Evolutionary conservation across 2,329 filamentous ascomycete species (phyloP).

Genomic region (Hypoxylon sp.): DNA sequence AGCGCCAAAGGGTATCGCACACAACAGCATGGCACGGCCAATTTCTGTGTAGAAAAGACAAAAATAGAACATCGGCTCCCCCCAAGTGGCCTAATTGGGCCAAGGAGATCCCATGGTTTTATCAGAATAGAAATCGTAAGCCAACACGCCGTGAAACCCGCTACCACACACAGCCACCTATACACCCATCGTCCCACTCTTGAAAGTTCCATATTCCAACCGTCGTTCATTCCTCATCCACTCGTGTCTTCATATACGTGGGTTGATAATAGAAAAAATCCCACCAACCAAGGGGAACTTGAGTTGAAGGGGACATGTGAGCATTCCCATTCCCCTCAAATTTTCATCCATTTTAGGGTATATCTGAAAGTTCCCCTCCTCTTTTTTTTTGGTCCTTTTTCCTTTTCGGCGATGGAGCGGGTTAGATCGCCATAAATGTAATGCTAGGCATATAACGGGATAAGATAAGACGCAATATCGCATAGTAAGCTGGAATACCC

Average conservation of each 20-base stretch:
- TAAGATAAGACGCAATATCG: conserved; percentile 15
- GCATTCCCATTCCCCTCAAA: conserved; percentile 19
- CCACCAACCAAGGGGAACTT: conserved; percentile 36
- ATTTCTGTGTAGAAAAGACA: conserved; percentile 47
- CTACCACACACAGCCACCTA: conserved; percentile 35
- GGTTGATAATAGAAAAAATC: conserved; percentile 32
- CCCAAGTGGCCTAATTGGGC: conserved; percentile 28
- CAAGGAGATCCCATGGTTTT: conserved; percentile 35
- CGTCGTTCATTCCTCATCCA: conserved; percentile 41
- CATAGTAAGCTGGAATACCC: conserved; percentile 29
- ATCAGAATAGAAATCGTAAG: conserved; percentile 42
- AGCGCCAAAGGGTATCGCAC: conserved; percentile 51
- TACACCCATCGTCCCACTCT: conserved; percentile 22
- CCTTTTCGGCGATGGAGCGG: conserved; percentile 21
- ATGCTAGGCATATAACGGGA: conserved; percentile 29
- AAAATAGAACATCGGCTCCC: conserved; percentile 43
- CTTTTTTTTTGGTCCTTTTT: conserved; percentile 25
- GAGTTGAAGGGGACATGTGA: conserved; percentile 33
- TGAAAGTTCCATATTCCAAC: conserved; percentile 25
- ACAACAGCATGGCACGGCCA: conserved; percentile 51
- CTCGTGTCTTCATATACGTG: conserved; percentile 49
- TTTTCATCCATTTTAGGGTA: conserved; percentile 40
- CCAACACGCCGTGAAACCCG: conserved; percentile 25
- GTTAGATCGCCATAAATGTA: conserved; percentile 17
- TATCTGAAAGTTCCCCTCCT: conserved; percentile 34